These are phyloP conservation scores for Paramyrothecium roridum DNA, from an alignment of 2,329 filamentous ascomycete genomes.

Conservation along the genomic window DNA sequence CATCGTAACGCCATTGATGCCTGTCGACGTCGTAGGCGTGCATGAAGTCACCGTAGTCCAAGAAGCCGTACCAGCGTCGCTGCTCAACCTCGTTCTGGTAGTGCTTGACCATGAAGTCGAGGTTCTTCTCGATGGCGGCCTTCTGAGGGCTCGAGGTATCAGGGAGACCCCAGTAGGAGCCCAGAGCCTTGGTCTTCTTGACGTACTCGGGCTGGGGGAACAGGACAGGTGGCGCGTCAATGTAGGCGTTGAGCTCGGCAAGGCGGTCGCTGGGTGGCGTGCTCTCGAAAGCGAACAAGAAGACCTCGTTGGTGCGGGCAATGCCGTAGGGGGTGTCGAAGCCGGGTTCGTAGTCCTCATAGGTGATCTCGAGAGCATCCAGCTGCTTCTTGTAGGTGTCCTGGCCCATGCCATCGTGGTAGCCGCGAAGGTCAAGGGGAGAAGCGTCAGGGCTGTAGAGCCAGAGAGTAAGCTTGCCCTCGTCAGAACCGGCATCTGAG, in stretches of 20 bases:
- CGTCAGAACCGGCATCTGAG: constrained; percentile 43
- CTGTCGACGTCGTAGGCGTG: constrained; percentile 59
- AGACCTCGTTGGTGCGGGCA: constrained; percentile 55
- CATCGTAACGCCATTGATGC: constrained; percentile 60
- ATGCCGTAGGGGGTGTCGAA: constrained; percentile 57
- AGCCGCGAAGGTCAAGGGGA: constrained; percentile 54
- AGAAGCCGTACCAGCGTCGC: constrained; percentile 61
- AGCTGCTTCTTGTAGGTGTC: constrained; percentile 55
- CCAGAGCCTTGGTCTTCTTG: constrained; percentile 47
- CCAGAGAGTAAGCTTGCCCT: constrained; percentile 55
- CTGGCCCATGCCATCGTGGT: constrained; percentile 54
- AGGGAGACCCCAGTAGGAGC: constrained; percentile 50
- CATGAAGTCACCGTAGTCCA: constrained; percentile 60
- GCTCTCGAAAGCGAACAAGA: constrained; percentile 46
- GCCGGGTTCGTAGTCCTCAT: constrained; percentile 57
- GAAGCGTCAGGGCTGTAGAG: constrained; percentile 54
- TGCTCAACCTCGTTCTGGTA: constrained; percentile 55
- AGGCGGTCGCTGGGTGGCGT: constrained; percentile 49
- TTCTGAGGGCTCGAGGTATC: constrained; percentile 23
- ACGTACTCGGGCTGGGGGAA: constrained; percentile 46
- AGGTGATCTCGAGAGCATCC: constrained; percentile 60
- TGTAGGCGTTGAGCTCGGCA: constrained; percentile 36
- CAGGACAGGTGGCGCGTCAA: constrained; percentile 51
- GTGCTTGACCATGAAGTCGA: constrained; percentile 54
- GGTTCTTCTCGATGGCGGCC: constrained; percentile 44